Evolutionary conservation across 2,329 filamentous ascomycete species (phyloP), one percentile per base, ranked within the genome.

Genomic region (Aspergillus japonicus): DNA sequence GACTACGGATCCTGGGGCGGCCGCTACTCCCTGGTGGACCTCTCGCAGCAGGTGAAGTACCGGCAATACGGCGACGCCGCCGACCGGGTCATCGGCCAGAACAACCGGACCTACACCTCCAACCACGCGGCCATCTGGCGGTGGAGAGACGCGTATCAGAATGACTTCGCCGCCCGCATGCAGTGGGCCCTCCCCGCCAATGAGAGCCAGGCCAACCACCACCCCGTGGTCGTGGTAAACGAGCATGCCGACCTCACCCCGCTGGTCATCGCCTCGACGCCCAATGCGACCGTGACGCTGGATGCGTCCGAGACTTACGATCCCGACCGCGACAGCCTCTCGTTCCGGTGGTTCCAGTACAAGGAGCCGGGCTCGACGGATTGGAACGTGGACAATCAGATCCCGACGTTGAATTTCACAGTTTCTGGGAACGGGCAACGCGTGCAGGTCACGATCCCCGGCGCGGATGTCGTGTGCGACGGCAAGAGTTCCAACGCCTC

Each of bases 51-150:
- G 56, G 55, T n/a, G 31, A 48, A n/a, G 53, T 59, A 12, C 39
- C 56, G 50, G 12, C 67, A 72, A 35, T 78, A 70, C 60, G 66
- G 63, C 31, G 75, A 78, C 62, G 66, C 70, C 0, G 64, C 66
- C 1, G 77, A 80, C 61, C 61, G 59, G 1, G 72, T 75, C 2
- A 56, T 71, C n/a, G 76, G 75, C 3, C 33, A 60, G 16, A 68
- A 76, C 53, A 72, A 72, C 5, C 65, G 69, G 16, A 68, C 48
- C 10, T 71, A 71, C 58, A 66, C 64, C 39, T 70, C 68, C 35
- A 81, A 79, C 50, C 78, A 82, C 23, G 79, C 79, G 0, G 81
- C 80, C 0, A 79, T 83, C 49, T 83, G 82, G 81, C 72, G 81
- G 21, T 83, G 81, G 81, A 68, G 81, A 39, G 71, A 78, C 48